These are phyloP conservation scores for Cephaloascus fragrans DNA, from an alignment of 805 yeast species.

Conservation along the genomic window DNA sequence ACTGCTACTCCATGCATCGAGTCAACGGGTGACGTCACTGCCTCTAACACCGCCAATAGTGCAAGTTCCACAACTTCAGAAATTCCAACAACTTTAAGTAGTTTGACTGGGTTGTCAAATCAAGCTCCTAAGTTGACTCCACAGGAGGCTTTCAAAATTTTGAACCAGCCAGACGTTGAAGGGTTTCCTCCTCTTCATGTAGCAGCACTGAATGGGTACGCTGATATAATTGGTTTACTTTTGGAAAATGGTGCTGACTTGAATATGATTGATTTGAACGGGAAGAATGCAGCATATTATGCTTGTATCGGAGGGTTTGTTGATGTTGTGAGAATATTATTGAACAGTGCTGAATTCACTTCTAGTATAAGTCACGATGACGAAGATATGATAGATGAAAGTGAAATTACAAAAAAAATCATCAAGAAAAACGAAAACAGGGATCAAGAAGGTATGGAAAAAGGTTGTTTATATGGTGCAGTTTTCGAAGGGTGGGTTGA, in stretches of 20 bases:
- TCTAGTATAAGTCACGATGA: conserved; percentile 65
- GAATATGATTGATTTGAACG: conserved; percentile 73
- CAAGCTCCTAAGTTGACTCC: too few species aligned
- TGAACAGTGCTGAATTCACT: conserved; percentile 61
- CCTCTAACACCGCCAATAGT: too few species aligned
- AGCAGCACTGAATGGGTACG: conserved; percentile 77
- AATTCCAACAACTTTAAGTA: too few species aligned
- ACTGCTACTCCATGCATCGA: too few species aligned
- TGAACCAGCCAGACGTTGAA: conserved; percentile 68
- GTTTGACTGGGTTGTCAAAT: too few species aligned
- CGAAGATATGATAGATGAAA: conserved; percentile 48
- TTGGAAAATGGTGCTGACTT: conserved; percentile 67
- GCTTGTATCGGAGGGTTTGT: conserved; percentile 81
- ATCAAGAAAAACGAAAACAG: background rate
- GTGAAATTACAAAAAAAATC: background rate
- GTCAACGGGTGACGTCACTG: conserved; percentile 11
- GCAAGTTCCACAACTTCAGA: too few species aligned
- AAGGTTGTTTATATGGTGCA: conserved; percentile 59
- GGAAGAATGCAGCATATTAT: conserved; percentile 91
- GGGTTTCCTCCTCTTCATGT: conserved; percentile 85
- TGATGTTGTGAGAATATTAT: conserved; percentile 57
- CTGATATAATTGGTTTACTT: conserved; percentile 55
- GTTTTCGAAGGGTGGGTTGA: conserved; percentile 88
- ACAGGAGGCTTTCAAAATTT: conserved; percentile 6
- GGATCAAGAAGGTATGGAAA: background rate